Evolutionary conservation across 1,284 basidiomycete genomes (phyloP).

Genomic region (Tilletia setariae): DNA sequence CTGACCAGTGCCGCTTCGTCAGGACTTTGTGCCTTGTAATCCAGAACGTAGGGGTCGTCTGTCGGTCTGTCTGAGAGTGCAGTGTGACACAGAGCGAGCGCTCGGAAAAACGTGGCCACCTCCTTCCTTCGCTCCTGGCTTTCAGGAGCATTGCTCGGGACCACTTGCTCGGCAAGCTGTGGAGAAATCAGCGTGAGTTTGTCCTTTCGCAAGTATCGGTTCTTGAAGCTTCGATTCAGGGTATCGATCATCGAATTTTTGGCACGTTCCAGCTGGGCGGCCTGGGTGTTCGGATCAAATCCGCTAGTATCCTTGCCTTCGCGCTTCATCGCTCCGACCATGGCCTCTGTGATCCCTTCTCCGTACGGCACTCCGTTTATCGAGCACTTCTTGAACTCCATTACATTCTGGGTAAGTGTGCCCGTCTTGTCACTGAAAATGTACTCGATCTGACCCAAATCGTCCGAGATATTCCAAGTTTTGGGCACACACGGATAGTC

Average conservation of each 20-base stretch:
- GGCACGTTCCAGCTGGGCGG: constrained; percentile 62
- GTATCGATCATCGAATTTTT: constrained; percentile 75
- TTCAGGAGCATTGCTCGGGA: constrained; percentile 59
- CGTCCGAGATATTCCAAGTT: constrained; percentile 97
- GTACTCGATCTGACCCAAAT: constrained; percentile 96
- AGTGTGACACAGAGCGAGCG: constrained; percentile 84
- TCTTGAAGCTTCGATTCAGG: constrained; percentile 77
- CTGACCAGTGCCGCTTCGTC: constrained; percentile 92
- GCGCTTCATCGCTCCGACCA: constrained; percentile 82
- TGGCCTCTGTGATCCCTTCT: constrained; percentile 91
- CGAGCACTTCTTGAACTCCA: constrained; percentile 98
- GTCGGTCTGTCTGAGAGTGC: constrained; percentile 65
- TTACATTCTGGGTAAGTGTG: constrained; percentile 65
- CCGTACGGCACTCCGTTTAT: constrained; percentile 80
- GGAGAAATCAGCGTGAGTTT: constrained; percentile 86
- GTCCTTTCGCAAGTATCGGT: constrained; percentile 76
- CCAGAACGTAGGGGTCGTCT: constrained; percentile 67
- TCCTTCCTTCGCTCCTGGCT: constrained; percentile 62
- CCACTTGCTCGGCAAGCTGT: constrained; percentile 72
- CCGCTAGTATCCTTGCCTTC: constrained; percentile 66
- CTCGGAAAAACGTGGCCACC: constrained; percentile 78
- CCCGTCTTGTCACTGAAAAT: constrained; percentile 84
- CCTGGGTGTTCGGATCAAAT: constrained; percentile 62
- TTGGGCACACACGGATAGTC: constrained; percentile 89
- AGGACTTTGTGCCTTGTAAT: constrained; percentile 93